These are phyloP conservation scores for Dispira simplex DNA, from an alignment of 192 early-diverging fungal genomes.

Conservation along the genomic window DNA sequence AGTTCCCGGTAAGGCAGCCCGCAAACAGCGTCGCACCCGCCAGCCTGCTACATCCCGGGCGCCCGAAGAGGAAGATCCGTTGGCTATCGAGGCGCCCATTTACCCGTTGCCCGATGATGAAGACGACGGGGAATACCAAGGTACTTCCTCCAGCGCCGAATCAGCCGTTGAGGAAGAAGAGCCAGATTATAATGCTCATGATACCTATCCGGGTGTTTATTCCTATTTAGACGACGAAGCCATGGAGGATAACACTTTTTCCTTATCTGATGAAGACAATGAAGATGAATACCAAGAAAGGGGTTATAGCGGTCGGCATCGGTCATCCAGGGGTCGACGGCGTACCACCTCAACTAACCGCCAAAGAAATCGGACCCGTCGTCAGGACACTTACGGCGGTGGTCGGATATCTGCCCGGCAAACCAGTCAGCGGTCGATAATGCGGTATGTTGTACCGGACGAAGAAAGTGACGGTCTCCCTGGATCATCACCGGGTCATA, in stretches of 20 bases:
- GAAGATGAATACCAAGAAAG: background rate
- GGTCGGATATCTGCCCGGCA: background rate
- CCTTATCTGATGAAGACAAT: background rate
- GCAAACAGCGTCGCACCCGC: background rate
- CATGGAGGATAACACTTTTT: conserved; percentile 7
- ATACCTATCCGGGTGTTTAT: conserved; percentile 10
- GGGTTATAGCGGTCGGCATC: no score
- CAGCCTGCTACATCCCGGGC: background rate
- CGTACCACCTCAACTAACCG: background rate
- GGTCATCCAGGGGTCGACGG: no score
- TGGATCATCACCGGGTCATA: background rate
- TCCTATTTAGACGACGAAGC: conserved; percentile 25
- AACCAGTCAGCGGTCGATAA: background rate
- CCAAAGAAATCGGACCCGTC: background rate
- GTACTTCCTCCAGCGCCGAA: conserved; percentile 16
- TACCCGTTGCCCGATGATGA: conserved; percentile 39
- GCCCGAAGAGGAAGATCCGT: conserved; percentile 12
- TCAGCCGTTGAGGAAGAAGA: conserved; percentile 32
- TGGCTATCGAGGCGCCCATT: conserved; percentile 24
- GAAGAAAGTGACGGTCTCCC: background rate
- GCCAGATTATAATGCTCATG: conserved; percentile 25
- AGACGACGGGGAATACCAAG: conserved; percentile 41
- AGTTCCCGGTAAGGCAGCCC: background rate
- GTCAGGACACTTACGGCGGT: background rate
- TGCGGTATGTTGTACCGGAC: background rate